phyloP scores from a whole-genome alignment of 768 basidiomycete genomes.

The Suillus hirtellus region DNA sequence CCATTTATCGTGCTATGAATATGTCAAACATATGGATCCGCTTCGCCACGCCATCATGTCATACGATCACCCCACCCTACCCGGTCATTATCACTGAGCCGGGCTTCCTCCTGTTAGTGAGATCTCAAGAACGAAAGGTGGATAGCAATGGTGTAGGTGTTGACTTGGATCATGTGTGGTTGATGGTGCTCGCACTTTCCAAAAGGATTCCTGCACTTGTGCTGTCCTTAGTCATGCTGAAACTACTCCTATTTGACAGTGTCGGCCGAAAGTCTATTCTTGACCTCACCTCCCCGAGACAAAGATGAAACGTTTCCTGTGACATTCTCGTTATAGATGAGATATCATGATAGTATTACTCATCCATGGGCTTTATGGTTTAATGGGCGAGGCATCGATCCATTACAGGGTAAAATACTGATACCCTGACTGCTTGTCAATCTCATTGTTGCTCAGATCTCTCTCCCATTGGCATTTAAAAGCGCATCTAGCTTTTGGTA shows the following conservation, averaged over 20 bases:
- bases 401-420: background rate
- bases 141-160: background rate
- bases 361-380: background rate
- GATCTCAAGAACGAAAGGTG: no score
- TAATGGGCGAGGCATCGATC: background rate
- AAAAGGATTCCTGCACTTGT: background rate
- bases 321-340: slow-evolving; percentile 1
- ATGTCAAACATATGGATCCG: no score
- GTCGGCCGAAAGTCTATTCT: slow-evolving; percentile 7
- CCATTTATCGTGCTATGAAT: background rate
- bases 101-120: background rate
- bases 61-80: background rate
- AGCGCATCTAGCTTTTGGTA: background rate
- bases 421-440: background rate
- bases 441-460: background rate
- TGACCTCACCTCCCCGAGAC: background rate
- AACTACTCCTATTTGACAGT: background rate
- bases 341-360: background rate
- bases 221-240: background rate
- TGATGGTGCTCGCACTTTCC: background rate
- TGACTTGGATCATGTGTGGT: background rate
- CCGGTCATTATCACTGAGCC: background rate
- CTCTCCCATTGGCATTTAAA: background rate
- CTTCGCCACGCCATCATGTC: background rate
- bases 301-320: background rate